Evolutionary conservation across 1,284 basidiomycete genomes (phyloP), one percentile per base, ranked within the genome.

Genomic region (Pseudozyma thailandica): DNA sequence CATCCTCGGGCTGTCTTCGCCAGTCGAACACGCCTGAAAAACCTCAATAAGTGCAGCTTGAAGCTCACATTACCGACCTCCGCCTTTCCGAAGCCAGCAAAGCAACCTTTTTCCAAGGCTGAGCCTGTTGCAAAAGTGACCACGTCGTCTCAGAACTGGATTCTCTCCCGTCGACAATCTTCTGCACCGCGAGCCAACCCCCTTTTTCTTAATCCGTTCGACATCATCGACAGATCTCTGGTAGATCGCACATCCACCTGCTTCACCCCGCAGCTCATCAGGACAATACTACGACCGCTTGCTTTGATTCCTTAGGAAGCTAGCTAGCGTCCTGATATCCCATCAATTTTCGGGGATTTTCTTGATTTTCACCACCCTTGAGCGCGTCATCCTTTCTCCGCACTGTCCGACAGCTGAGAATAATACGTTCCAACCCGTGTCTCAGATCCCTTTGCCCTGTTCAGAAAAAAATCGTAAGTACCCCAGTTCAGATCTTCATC

Each of bases 401-500:
- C 60, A 48, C 49, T 63, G 60, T 63, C 53, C 37, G 50, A 57
- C 54, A 64, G 54, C 44, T 49, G 13, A 18, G 23, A 16, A 28
- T 18, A 33, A 10, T 30, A 46, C 45, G 50, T 64, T 52, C 61
- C 61, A 44, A 56, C 42, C 33, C 16, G 39, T 64, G 61, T 64
- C 47, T 64, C 61, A 57, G 39, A 55, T 42, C 31, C 31, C 13
- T 37, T 8, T 9, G 18, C 25, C 21, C 30, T 8, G 15, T n/a
- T n/a, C n/a, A n/a, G n/a, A n/a, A n/a, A n/a, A 28, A 42, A 31
- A 37, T 35, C 18, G 60, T 52, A 55, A 63, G 53, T 63, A 39
- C 44, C 25, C n/a, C 33, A 7, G 15, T 37, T 38, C n/a, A n/a
- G n/a, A n/a, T 35, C 15, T n/a, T 39, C 18, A 6, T 4, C 21